Evolutionary conservation across 306 rosid genomes (phyloP), one percentile per base, ranked within the genome.

Genomic region (Vigna reflexopilosa): DNA sequence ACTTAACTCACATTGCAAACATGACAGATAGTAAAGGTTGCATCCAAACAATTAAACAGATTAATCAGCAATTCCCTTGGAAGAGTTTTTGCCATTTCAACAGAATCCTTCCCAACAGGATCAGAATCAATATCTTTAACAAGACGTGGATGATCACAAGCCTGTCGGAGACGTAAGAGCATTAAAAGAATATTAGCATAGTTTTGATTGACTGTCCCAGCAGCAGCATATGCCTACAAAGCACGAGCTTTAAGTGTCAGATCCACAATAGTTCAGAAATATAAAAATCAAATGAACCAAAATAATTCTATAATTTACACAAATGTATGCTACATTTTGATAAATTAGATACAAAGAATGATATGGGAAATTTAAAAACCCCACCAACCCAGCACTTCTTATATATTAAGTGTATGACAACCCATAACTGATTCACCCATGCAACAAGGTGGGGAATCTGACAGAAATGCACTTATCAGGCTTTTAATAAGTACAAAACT

Each of bases 121-220:
- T 87, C 92, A 16, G 92, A 83, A 76, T 81, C 75, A 85, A 78
- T 89, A 70, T 91, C 96, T 83, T 93, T 93, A 69, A 95, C 97
- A 81, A 95, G 99, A 76, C 64, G 86, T 1, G 99, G 99, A 56
- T 95, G 99, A 73, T 95, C 98, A 79, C 99, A 95, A 84, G 98
- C 99, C 85, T 95, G 99, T 47, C 99, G 93, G 72, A 95, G 98
- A 72, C 98, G 99, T 76, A 93, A 82, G 77, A 95, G 98, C 99
- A 95, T 93, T 84, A 93, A 77, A 51, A 95, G 93, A 84, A 95
- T 95, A 87, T 93, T 95, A 69, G 99, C 99, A 82, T 95, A 95
- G 83, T 95, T 95, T 86, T 95, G 99, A 83, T 88, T 93, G 50
- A 95, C 91, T 28, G 99, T 95, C 57, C 99, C 99, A 78, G 99